Conservation (phyloP, 179 eudicot genomes). For the Camellia oleifera region DNA sequence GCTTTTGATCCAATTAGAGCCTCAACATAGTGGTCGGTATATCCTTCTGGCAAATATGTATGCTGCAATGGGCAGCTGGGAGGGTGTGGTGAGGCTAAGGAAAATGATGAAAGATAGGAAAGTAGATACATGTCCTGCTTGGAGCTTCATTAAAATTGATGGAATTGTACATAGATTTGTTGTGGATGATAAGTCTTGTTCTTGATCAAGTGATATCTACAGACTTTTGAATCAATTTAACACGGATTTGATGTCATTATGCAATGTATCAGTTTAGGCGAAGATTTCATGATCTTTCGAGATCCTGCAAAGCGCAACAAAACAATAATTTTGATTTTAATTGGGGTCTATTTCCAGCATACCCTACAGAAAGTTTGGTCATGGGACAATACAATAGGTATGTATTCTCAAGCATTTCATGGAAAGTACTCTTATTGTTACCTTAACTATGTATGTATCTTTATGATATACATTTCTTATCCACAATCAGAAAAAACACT, state of each 20-base stretch:
- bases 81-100: constrained; percentile 22
- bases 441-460: not conserved
- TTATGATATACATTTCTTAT: not conserved
- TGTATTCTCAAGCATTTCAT: not conserved
- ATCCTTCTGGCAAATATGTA: constrained; percentile 36
- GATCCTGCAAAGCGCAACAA: not conserved
- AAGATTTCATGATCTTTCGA: not conserved
- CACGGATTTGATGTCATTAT: constrained; percentile 1
- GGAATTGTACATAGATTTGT: constrained; percentile 28
- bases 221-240: constrained; percentile 18
- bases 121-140: constrained; percentile 23
- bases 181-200: constrained; percentile 27
- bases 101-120: constrained; percentile 31
- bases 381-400: not conserved
- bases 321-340: not conserved
- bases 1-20: constrained; percentile 29
- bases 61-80: constrained; percentile 34
- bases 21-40: constrained; percentile 34
- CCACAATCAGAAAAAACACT: not conserved
- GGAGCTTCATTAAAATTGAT: constrained; percentile 36
- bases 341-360: not conserved
- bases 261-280: not conserved
- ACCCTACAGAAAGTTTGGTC: not conserved
- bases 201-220: constrained; percentile 18
- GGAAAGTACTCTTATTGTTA: not conserved